Percentiles rank a stretch among this genome's conserved stretches.
phyloP scores from a whole-genome alignment of 306 rosid species.

The Phaseolus lunatus region DNA sequence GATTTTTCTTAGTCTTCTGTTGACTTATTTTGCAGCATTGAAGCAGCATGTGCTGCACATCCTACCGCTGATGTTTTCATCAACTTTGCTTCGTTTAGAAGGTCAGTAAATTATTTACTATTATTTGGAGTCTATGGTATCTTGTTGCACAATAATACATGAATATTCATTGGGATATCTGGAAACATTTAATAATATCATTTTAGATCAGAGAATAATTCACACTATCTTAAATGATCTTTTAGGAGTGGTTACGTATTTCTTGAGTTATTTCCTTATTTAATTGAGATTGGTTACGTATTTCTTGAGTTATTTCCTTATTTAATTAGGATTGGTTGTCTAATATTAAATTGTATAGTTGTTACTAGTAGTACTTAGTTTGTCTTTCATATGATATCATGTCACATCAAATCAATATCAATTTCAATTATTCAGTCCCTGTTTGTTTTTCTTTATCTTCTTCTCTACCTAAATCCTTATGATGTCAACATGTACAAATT shows the following conservation, averaged over 20 bases:
- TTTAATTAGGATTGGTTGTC: not conserved
- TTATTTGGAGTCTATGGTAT: conserved; percentile 28
- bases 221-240: not conserved
- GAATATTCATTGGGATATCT: conserved; percentile 3
- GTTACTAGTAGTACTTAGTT: not conserved
- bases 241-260: conserved; percentile 23
- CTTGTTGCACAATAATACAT: conserved; percentile 11
- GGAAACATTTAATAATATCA: not conserved
- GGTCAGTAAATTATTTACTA: conserved; percentile 56
- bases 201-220: conserved; percentile 5
- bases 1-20: conserved; percentile 37
- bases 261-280: not conserved
- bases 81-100: conserved; percentile 96
- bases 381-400: not conserved
- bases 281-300: conserved; percentile 9
- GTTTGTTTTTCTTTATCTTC: not conserved
- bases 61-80: conserved; percentile 99
- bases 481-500: conserved; percentile 20
- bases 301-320: not conserved
- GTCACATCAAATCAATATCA: conserved; percentile 6
- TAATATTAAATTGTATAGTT: not conserved
- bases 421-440: conserved; percentile 16
- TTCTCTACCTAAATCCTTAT: not conserved
- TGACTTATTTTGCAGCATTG: conserved; percentile 71
- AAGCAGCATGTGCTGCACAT: conserved; percentile 95